Evolutionary conservation across 75 land plant species (phyloP).

Genomic region (Cupressus sempervirens): DNA sequence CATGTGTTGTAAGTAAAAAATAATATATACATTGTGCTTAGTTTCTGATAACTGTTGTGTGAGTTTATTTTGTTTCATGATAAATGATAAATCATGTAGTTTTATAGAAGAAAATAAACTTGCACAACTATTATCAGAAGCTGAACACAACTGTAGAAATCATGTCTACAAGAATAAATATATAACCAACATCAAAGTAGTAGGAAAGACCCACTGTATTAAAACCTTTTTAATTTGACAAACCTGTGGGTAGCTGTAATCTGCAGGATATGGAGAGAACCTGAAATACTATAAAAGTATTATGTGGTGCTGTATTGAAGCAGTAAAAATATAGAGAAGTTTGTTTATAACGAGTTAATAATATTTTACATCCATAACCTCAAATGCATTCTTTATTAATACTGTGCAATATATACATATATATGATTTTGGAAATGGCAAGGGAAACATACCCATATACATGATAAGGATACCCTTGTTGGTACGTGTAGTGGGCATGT

Average conservation of each 20-base stretch:
- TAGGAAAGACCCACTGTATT: too few species aligned
- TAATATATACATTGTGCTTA: too few species aligned
- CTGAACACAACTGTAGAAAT: too few species aligned
- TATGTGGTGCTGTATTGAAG: background rate
- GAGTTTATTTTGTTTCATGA: too few species aligned
- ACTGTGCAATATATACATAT: too few species aligned
- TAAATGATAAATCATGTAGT: too few species aligned
- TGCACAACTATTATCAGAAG: too few species aligned
- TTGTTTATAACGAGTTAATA: background rate
- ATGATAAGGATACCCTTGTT: slow-evolving; percentile 12
- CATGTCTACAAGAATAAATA: too few species aligned
- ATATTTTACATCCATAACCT: background rate
- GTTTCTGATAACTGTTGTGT: too few species aligned
- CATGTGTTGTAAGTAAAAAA: background rate
- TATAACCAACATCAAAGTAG: background rate
- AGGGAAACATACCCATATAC: background rate
- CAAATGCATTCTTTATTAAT: background rate
- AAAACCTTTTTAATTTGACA: too few species aligned
- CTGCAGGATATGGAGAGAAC: slow-evolving; percentile 9
- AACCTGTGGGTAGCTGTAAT: slow-evolving; percentile 9
- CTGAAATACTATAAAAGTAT: background rate
- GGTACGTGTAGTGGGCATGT: slow-evolving; percentile 5
- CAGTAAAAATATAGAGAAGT: background rate
- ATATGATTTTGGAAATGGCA: background rate
- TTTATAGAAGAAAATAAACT: too few species aligned